Conservation (phyloP, 2,329 filamentous ascomycete genomes). For the Fusarium incarnatum region DNA sequence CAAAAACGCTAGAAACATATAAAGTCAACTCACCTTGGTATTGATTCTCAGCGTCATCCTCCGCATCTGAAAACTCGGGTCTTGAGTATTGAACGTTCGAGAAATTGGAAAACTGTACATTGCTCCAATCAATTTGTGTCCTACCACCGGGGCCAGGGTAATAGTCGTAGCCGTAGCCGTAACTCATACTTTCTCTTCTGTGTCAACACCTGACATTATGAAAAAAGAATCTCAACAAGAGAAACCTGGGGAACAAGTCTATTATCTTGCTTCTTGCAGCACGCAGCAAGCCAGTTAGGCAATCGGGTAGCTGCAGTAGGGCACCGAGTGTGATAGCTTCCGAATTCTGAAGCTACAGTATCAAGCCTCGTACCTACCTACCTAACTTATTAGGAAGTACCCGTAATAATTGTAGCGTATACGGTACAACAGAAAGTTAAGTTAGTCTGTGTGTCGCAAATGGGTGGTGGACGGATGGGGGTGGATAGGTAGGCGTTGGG, state of each 20-base stretch:
- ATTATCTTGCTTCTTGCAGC: constrained; percentile 52
- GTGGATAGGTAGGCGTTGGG: constrained; percentile 21
- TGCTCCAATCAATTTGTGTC: constrained; percentile 53
- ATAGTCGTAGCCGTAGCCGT: constrained; percentile 49
- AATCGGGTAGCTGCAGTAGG: constrained; percentile 51
- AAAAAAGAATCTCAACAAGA: constrained; percentile 31
- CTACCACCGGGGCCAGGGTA: constrained; percentile 52
- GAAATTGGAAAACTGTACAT: constrained; percentile 58
- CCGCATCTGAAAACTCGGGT: constrained; percentile 55
- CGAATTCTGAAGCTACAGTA: constrained; percentile 28
- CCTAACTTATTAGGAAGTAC: constrained; percentile 23
- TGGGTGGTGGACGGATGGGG: constrained; percentile 28
- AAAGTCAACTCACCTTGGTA: constrained; percentile 34
- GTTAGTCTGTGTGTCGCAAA: constrained; percentile 18
- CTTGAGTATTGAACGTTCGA: constrained; percentile 57
- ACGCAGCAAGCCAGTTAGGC: constrained; percentile 45
- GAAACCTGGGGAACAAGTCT: constrained; percentile 49
- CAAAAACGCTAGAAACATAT: neutral
- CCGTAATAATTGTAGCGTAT: constrained; percentile 22
- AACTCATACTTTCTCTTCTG: constrained; percentile 58
- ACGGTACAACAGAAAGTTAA: constrained; percentile 6
- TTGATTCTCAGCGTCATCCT: constrained; percentile 44
- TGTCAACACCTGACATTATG: constrained; percentile 46
- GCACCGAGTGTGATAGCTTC: constrained; percentile 44
- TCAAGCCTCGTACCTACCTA: constrained; percentile 37